A percentile compares a stretch with the other conserved stretches of the same genome.
Conservation (phyloP, 1,284 basidiomycete species). For the Ustilago vetiveriae region DNA sequence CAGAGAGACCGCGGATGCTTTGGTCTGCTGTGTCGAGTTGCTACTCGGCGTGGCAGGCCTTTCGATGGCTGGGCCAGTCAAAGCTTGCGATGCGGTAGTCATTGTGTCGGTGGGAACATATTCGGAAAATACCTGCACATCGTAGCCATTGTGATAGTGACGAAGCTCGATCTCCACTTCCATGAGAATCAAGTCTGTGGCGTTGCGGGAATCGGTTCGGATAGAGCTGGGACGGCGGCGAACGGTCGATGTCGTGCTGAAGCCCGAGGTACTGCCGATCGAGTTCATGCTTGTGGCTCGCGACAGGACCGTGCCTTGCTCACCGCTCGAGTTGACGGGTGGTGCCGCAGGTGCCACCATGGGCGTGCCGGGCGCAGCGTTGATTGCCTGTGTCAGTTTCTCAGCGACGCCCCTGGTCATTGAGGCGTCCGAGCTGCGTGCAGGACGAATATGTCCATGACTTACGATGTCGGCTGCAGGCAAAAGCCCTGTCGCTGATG, state of each 20-base stretch:
- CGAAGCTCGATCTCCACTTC: conserved; percentile 63
- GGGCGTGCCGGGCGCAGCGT: conserved; percentile 36
- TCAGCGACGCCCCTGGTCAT: conserved; percentile 41
- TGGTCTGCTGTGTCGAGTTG: not conserved
- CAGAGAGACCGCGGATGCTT: too few relatives aligned
- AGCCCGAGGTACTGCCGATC: conserved; percentile 28
- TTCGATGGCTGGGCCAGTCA: not conserved
- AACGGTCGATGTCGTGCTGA: conserved; percentile 31
- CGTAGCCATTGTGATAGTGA: conserved; percentile 63
- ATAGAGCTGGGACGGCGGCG: conserved; percentile 44
- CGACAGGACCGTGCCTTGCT: conserved; percentile 28
- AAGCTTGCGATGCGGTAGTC: not conserved
- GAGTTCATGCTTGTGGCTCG: conserved; percentile 50
- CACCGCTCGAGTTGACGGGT: conserved; percentile 26
- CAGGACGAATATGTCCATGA: conserved; percentile 12
- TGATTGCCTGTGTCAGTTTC: conserved; percentile 27
- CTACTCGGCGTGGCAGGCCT: conserved; percentile 12
- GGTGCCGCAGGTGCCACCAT: conserved; percentile 22
- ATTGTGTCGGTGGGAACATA: conserved; percentile 1
- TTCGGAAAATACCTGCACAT: conserved; percentile 54
- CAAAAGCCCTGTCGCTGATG: conserved; percentile 10
- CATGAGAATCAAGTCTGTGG: conserved; percentile 48
- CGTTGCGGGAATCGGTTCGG: conserved; percentile 39
- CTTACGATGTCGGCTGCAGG: conserved; percentile 28
- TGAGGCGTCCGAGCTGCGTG: conserved; percentile 47